Base-by-base conservation (phyloP, 257 asterid genomes). In the Jacaranda copaia region DNA sequence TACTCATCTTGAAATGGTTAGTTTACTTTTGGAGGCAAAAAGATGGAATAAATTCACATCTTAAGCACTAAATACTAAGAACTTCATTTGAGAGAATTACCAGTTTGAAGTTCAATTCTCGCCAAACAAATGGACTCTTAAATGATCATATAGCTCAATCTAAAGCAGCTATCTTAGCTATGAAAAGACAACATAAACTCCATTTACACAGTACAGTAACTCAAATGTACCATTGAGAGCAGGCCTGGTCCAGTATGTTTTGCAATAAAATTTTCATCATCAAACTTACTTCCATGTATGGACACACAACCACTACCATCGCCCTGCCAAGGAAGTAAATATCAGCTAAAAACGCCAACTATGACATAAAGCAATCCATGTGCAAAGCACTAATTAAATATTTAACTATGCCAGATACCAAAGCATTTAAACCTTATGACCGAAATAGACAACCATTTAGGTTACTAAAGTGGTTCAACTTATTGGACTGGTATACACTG, bases 161-260 rank as follows among this genome's bases (percentile, higher is more conserved):
- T 45, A 10, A 13, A 49, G 13, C 45, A 75, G 76, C 75, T 72
- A 79, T 60, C 63, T 59, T 25, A 32, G 64, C 52, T 20, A 49
- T 20, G 63, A 76, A 73, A 71, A 16, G 46, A 62, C 38, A n/a
- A 67, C 49, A 61, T 6, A 46, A 57, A 55, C 6, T 43, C 55
- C 66, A 58, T 42, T 13, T 40, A 68, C 9, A 74, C 10, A 53
- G 61, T n/a, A 64, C 25, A 73, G 68, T 48, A 56, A 74, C 42
- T 18, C 16, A 25, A 9, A 84, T 25, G 42, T 90, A 94, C 98
- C 98, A 94, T 92, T 36, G 99, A 94, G 76, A 94, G 83, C 63
- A 94, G 88, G 51, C 99, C 99, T 32, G 99, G 99, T 68, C 98
- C 98, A 60, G 99, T 94, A 89, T 94, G 99, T 85, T 91, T 94